phyloP scores from a whole-genome alignment of 2,329 filamentous ascomycete genomes.

The Rutstroemia sp. region DNA sequence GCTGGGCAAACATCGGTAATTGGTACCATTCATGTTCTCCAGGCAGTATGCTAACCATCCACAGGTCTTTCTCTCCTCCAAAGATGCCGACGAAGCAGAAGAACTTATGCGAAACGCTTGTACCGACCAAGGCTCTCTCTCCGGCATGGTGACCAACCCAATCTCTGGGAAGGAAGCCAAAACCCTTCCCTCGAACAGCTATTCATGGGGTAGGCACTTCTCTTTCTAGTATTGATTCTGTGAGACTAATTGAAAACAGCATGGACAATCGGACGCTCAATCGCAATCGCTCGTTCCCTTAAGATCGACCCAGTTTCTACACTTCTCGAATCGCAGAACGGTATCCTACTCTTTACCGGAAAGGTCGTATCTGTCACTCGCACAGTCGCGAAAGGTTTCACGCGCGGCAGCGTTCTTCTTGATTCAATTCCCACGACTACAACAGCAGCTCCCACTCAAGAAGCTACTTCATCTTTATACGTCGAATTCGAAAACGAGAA shows the following conservation, averaged over 20 bases:
- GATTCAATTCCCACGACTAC: conserved; percentile 9
- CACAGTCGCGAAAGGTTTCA: conserved; percentile 24
- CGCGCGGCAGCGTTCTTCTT: conserved; percentile 23
- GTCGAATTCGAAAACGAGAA: conserved; percentile 30
- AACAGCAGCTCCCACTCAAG: not conserved
- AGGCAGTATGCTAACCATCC: too few relatives aligned
- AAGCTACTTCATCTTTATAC: conserved; percentile 1
- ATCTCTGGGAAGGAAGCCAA: conserved; percentile 24
- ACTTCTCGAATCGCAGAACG: conserved; percentile 23
- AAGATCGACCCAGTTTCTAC: conserved; percentile 23
- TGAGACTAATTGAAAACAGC: conserved; percentile 12
- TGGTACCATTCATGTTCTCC: not conserved
- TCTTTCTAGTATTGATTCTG: not conserved
- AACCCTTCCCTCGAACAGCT: conserved; percentile 25
- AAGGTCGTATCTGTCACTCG: conserved; percentile 26
- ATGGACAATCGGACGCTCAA: conserved; percentile 51
- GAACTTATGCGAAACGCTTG: conserved; percentile 25
- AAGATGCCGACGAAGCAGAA: conserved; percentile 23
- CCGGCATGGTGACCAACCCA: conserved; percentile 24
- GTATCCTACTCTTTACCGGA: conserved; percentile 24
- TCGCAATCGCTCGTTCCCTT: conserved; percentile 34
- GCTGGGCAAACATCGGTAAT: conserved; percentile 15
- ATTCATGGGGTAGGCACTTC: conserved; percentile 21
- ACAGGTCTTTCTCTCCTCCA: conserved; percentile 17
- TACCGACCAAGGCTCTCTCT: conserved; percentile 22